Percentiles rank a stretch among this genome's conserved stretches.
Conservation (phyloP, 805 yeast species). For the Kazachstania kunashirensis region DNA sequence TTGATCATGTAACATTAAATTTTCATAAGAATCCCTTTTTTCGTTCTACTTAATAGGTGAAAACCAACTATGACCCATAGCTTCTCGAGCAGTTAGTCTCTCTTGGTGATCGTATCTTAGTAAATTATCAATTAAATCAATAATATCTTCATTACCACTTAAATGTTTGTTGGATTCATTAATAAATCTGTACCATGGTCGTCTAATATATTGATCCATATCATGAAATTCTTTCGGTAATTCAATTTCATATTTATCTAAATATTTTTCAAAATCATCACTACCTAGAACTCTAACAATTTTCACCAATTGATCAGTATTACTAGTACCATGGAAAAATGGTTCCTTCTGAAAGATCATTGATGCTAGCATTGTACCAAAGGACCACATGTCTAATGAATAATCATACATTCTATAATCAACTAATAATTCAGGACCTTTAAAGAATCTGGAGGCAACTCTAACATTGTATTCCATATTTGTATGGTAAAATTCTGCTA, state of each 20-base stretch:
- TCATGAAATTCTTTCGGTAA: constrained; percentile 71
- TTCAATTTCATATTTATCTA: constrained; percentile 59
- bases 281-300: constrained; percentile 84
- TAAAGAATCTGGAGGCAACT: constrained; percentile 86
- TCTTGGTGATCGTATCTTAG: constrained; percentile 82
- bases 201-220: constrained; percentile 63
- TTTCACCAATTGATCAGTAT: constrained; percentile 84
- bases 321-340: constrained; percentile 83
- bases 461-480: constrained; percentile 86
- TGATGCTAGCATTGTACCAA: constrained; percentile 88
- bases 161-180: constrained; percentile 60
- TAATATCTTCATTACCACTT: constrained; percentile 52
- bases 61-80: constrained; percentile 52
- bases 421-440: constrained; percentile 85
- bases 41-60: constrained; percentile 19
- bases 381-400: constrained; percentile 87
- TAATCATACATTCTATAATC: constrained; percentile 85
- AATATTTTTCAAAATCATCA: constrained; percentile 60
- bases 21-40: too few species aligned
- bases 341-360: constrained; percentile 87
- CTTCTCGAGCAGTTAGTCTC: constrained; percentile 80
- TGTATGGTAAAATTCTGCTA: constrained; percentile 88
- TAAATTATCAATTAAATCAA: constrained; percentile 73
- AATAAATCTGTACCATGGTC: constrained; percentile 79
- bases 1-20: too few species aligned